Percentiles rank a stretch among this genome's conserved stretches.
Evolutionary conservation across 106 monocot genomes (phyloP).

Genomic region (Phalaenopsis equestris): DNA sequence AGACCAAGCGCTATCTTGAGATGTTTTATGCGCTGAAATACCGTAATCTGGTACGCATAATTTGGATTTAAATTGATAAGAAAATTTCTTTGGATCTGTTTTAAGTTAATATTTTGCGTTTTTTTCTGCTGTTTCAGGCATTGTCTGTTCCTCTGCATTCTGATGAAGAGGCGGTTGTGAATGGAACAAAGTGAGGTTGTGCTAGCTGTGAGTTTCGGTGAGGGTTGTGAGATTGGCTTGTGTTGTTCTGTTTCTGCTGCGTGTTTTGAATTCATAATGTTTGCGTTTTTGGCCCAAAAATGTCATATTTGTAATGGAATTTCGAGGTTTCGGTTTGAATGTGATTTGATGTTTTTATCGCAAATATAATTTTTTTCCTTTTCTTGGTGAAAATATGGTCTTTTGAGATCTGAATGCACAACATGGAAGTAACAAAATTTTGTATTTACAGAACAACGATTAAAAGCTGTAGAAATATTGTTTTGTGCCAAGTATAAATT

Average conservation of each 20-base stretch:
- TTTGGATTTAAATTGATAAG: not conserved
- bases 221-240: not conserved
- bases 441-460: too few species aligned
- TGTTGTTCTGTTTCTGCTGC: not conserved
- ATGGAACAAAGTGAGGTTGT: constrained; percentile 18
- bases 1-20: constrained; percentile 72
- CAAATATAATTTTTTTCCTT: not conserved
- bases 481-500: too few species aligned
- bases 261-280: not conserved
- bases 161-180: constrained; percentile 28
- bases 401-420: not conserved
- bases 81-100: not conserved
- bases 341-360: not conserved
- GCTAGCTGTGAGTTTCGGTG: not conserved
- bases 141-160: constrained; percentile 49
- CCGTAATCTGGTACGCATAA: constrained; percentile 39
- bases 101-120: not conserved
- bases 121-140: constrained; percentile 33
- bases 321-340: too few species aligned
- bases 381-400: not conserved
- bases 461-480: too few species aligned
- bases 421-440: too few species aligned
- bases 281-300: constrained; percentile 3
- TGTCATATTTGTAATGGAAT: constrained; percentile 1
- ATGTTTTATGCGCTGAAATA: constrained; percentile 74